A percentile compares a stretch with the other conserved stretches of the same genome.
Conservation (phyloP, 768 basidiomycete genomes). For the Agaricus bisporus region DNA sequence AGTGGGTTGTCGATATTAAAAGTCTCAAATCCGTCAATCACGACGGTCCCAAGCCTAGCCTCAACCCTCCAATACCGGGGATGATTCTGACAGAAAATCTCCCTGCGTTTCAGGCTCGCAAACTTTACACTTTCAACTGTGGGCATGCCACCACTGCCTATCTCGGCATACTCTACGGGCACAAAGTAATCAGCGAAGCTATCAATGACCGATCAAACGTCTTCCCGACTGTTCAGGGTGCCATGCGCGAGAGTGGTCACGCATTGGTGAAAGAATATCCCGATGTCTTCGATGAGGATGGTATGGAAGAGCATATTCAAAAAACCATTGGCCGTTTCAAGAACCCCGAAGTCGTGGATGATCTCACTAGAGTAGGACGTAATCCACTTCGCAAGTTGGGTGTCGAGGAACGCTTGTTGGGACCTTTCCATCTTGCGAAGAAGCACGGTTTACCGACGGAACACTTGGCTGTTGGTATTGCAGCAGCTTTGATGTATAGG, state of each 20-base stretch:
- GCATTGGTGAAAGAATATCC: constrained; percentile 4
- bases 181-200: background rate
- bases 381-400: constrained; percentile 3
- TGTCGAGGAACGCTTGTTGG: background rate
- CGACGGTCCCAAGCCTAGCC: background rate
- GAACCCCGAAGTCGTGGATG: constrained; percentile 3
- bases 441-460: background rate
- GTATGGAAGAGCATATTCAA: constrained; percentile 1
- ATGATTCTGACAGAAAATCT: constrained; percentile 8
- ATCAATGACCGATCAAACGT: background rate
- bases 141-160: constrained; percentile 5
- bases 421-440: constrained; percentile 6
- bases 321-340: constrained; percentile 6
- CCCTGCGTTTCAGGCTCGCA: constrained; percentile 6
- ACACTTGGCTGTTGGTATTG: background rate
- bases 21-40: constrained; percentile 1
- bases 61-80: background rate
- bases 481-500: constrained; percentile 8
- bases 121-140: constrained; percentile 8
- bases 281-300: background rate
- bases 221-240: background rate
- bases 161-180: constrained; percentile 2
- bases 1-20: constrained; percentile 8
- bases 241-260: constrained; percentile 4
- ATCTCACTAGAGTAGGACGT: constrained; percentile 6